Conservation (phyloP, 2,329 filamentous ascomycete genomes). For the Talaromyces piceae region DNA sequence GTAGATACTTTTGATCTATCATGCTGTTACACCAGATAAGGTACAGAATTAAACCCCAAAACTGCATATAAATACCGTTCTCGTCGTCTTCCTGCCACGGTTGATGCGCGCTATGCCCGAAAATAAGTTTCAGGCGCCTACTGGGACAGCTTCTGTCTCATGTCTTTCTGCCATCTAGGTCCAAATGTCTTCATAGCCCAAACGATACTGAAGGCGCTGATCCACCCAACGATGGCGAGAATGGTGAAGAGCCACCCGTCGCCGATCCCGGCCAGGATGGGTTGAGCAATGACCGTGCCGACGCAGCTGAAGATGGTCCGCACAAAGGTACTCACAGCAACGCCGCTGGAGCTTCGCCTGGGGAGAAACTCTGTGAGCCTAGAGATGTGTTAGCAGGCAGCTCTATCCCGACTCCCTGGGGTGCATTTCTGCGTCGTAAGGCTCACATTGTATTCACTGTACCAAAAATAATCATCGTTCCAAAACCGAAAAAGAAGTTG, state of each 20-base stretch:
- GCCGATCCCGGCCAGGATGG: slow-evolving; percentile 33
- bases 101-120: too few species aligned
- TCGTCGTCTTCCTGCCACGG: not conserved
- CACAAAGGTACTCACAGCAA: slow-evolving; percentile 37
- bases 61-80: too few species aligned
- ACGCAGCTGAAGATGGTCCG: slow-evolving; percentile 35
- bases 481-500: slow-evolving; percentile 27
- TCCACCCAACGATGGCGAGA: not conserved
- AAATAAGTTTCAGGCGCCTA: too few species aligned
- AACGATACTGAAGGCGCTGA: not conserved
- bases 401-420: too few species aligned
- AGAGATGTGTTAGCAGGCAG: slow-evolving; percentile 21
- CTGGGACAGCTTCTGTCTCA: not conserved
- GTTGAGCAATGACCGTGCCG: slow-evolving; percentile 29
- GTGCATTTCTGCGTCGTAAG: not conserved
- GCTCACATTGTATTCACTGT: not conserved
- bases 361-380: slow-evolving; percentile 41
- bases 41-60: too few species aligned
- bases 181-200: not conserved
- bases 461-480: slow-evolving; percentile 26
- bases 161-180: not conserved
- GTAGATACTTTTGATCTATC: too few species aligned
- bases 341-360: slow-evolving; percentile 27
- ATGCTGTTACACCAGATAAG: too few species aligned
- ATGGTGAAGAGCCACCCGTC: slow-evolving; percentile 35